Percentiles rank a stretch among this genome's conserved stretches.
phyloP scores from a whole-genome alignment of 768 basidiomycete species.

The Cystofilobasidium bisporidii region DNA sequence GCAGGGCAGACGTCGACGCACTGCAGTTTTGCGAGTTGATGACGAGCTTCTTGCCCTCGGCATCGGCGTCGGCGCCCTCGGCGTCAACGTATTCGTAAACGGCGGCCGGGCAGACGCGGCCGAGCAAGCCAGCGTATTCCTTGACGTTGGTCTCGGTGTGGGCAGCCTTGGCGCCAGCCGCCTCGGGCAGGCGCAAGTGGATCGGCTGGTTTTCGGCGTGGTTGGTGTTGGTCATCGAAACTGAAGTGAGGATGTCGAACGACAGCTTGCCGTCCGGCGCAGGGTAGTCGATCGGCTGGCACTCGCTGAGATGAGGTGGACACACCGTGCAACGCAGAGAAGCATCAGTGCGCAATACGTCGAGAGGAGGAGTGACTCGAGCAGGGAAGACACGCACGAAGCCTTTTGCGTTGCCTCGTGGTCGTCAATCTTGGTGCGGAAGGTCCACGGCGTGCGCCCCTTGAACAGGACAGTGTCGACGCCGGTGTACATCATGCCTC shows the following conservation, averaged over 20 bases:
- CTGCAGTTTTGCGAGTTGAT: conserved; percentile 80
- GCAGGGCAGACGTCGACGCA: conserved; percentile 1
- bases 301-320: conserved; percentile 40
- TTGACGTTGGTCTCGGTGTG: conserved; percentile 63
- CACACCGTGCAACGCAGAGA: background rate
- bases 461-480: conserved; percentile 73
- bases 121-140: conserved; percentile 79
- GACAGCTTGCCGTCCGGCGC: conserved; percentile 77
- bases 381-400: conserved; percentile 35
- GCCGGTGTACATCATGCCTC: conserved; percentile 81
- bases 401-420: conserved; percentile 68
- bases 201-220: conserved; percentile 94
- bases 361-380: conserved; percentile 4
- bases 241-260: conserved; percentile 83
- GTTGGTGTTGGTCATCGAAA: conserved; percentile 84
- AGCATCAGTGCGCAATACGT: conserved; percentile 1
- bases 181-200: conserved; percentile 62
- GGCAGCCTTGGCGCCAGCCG: conserved; percentile 47
- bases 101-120: conserved; percentile 81
- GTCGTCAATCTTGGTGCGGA: conserved; percentile 53
- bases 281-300: conserved; percentile 74
- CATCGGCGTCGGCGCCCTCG: conserved; percentile 44
- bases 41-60: conserved; percentile 72
- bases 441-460: conserved; percentile 86
- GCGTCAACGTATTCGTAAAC: conserved; percentile 93